Base-by-base conservation (phyloP, 192 early-diverging fungal species). In the Pecoramyces ruminantium region DNA sequence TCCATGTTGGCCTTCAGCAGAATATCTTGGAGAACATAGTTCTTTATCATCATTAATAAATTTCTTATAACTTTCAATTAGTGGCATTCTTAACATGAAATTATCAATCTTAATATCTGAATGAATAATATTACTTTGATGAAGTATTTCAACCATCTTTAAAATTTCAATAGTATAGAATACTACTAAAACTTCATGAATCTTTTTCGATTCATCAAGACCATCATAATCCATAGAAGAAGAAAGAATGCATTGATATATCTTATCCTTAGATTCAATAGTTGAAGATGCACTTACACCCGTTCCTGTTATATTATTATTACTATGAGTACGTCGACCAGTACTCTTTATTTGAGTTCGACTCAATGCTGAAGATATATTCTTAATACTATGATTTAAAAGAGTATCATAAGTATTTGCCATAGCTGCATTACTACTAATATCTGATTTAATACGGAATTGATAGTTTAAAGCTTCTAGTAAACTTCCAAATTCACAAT, bases 151-250 rank as follows among this genome's bases (percentile, higher is more conserved):
- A 17, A 89, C 21, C 16, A 79, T 85, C 17, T 84, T 30, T 1
- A 90, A 40, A 25, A 91, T 30, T 81, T 89, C 85, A 38, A 89
- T 81, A 4, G 86, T 82, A 83, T 83, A 90, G 77, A 90, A 90
- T 34, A 81, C 81, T 11, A 84, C 88, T 17, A 90, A 84, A 3
- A 78, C 80, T 79, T 89, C 89, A 30, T 88, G 51, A n/a, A 67
- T 4, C 1, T n/a, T n/a, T 67, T n/a, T 67, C 0, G 51, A 1
- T 67, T 67, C 51, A 67, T 51, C 6, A 17, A 51, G 21, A 14
- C 42, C 17, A 51, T 67, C 9, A 67, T 67, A 67, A 9, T 67
- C 8, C n/a, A 17, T 1, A 0, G 51, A 9, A 67, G 25, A 67
- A 9, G 51, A 67, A 9, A 67, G 4, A 67, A 67, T 67, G n/a